Base-by-base conservation (phyloP, 2,329 filamentous ascomycete genomes). In the Hymenoscyphus infarciens region DNA sequence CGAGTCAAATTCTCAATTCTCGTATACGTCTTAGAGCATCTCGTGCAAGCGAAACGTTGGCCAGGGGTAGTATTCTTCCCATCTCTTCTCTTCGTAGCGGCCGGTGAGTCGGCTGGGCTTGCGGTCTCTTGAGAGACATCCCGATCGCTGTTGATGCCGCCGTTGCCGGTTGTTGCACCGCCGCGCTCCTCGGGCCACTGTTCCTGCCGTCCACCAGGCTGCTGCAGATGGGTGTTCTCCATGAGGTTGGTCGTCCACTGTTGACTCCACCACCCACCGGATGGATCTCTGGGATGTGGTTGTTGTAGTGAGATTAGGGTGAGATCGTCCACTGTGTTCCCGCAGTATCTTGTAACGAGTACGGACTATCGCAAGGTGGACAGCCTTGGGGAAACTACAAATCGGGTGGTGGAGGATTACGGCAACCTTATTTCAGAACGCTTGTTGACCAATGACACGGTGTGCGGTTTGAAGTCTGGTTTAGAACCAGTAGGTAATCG, bases 21-120 rank as follows among this genome's bases (percentile, higher is more conserved):
- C 56, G 64, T 71, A 65, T 71, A 73, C 27, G 68, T 72, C 63
- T 73, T 73, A 2, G 70, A 69, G 61, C 71, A 73, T 56, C 64
- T 63, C 10, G 68, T 61, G 60, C 71, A 73, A 61, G 72, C 68
- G 56, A 72, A 73, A 25, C 71, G 57, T 39, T 65, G 61, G 8
- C 59, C 61, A 1, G 67, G 57, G 6, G 39, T 61, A 2, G 64
- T 29, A 27, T 49, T 31, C 57, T 49, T 59, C 16, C 25, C 29
- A 38, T 45, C 42, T 19, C 25, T 33, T 6, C 25, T 13, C 39
- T 52, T 45, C 22, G 22, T 27, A 13, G 15, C 57, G 1, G 31
- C 35, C 6, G 56, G 35, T 8, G 56, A 57, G 22, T n/a, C 15
- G n/a, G 31, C 35, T 11, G 56, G 56, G n/a, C 42, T 49, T 8